A percentile compares a stretch with the other conserved stretches of the same genome.
Conservation (phyloP, 2,329 filamentous ascomycete species). For the Fusarium metavorans region DNA sequence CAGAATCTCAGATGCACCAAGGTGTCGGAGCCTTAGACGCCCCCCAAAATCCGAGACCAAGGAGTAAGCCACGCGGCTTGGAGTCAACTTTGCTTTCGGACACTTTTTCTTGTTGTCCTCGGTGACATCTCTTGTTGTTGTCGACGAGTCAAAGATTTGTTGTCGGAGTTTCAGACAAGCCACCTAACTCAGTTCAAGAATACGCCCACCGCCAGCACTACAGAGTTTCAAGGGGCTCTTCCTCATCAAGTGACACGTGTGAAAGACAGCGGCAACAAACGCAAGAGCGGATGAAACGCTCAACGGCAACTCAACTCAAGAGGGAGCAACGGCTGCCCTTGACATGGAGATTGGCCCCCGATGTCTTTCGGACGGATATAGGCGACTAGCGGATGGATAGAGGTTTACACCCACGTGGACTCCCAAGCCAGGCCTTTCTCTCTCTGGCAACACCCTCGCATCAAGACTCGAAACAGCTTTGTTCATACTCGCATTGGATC, state of each 20-base stretch:
- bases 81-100: conserved; percentile 21
- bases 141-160: not conserved
- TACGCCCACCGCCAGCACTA: not conserved
- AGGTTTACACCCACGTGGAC: not conserved
- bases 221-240: not conserved
- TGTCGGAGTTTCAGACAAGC: not conserved
- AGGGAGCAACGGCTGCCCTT: not conserved
- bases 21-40: conserved; percentile 10
- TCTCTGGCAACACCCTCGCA: not conserved
- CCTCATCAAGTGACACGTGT: not conserved
- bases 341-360: not conserved
- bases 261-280: not conserved
- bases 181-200: not conserved
- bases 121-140: not conserved
- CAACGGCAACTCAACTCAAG: not conserved
- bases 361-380: not conserved
- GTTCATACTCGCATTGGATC: not conserved
- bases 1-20: conserved; percentile 17
- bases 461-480: not conserved
- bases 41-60: conserved; percentile 2
- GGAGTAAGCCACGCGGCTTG: conserved; percentile 23
- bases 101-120: not conserved
- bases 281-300: not conserved
- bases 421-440: not conserved
- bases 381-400: not conserved